phyloP scores from a whole-genome alignment of 257 asterid genomes.

The Plectranthus barbatus region DNA sequence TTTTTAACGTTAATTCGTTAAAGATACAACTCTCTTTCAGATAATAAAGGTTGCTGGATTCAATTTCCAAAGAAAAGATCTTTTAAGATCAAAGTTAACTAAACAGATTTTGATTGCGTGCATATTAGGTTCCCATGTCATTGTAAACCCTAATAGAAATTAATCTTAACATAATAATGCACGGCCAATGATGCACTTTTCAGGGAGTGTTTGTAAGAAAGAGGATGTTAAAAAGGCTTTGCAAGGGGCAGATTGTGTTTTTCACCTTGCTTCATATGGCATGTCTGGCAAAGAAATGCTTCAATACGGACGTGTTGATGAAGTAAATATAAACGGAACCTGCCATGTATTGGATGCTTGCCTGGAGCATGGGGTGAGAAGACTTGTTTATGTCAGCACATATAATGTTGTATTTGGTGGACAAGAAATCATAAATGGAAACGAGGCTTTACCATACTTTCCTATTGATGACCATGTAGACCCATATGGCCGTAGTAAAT shows the following conservation, averaged over 20 bases:
- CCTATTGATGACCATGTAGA: constrained; percentile 84
- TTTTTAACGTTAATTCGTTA: neutral
- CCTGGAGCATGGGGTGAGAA: constrained; percentile 49
- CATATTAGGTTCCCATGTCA: neutral
- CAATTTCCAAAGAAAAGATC: neutral
- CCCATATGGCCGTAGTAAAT: constrained; percentile 85
- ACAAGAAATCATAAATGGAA: constrained; percentile 73
- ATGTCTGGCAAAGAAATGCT: constrained; percentile 99
- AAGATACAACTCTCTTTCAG: neutral
- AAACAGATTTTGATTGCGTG: neutral
- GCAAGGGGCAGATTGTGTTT: constrained; percentile 70
- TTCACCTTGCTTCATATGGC: constrained; percentile 96
- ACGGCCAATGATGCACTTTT: neutral
- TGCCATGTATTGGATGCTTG: constrained; percentile 80
- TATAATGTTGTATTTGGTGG: constrained; percentile 85
- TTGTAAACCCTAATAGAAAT: neutral
- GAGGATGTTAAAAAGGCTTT: constrained; percentile 66
- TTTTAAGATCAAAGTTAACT: neutral
- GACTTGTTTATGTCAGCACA: constrained; percentile 91
- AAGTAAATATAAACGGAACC: constrained; percentile 75
- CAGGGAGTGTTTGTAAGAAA: constrained; percentile 66
- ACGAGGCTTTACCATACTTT: constrained; percentile 74
- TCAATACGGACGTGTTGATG: constrained; percentile 75
- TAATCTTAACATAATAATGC: neutral
- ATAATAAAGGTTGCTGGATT: neutral